Base-by-base conservation (phyloP, 192 early-diverging fungal species). In the Phlyctochytrium planicorne region DNA sequence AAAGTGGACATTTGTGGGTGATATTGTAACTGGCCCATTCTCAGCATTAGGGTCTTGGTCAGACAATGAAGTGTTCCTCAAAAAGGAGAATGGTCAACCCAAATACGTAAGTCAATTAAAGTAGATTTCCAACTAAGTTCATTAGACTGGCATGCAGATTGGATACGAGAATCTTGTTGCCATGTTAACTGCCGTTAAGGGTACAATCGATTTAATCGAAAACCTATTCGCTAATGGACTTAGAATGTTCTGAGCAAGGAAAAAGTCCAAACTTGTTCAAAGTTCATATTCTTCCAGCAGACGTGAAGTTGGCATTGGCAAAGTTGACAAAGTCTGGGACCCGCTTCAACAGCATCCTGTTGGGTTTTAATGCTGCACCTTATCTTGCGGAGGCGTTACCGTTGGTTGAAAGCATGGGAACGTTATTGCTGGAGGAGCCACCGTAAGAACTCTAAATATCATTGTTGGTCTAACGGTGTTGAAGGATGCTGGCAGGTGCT, bases 1-100 rank as follows among this genome's bases (percentile, higher is more conserved):
- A 6, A 87, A 87, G 59, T 87, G 82, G 80, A 84, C 84, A 12
- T 77, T 77, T 53, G 87, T 87, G 63, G 71, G 74, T 37, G 86
- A 87, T 59, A 70, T 85, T 16, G 63, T 80, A 2, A 53, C 73
- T 25, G 86, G 86, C 0, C 86, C 86, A 16, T 87, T 80, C 59
- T n/a, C 77, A 29, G 72, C 78, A 12, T 86, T 72, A 70, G 82
- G 84, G 20, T 20, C 68, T 14, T 78, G 84, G 34, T 56, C 66
- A 2, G 82, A 84, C 60, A 72, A 81, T 62, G 73, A 83, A 60
- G 66, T 70, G 0, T 35, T 87, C 53, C 50, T 83, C 17, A 79
- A 82, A 68, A 77, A 56, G 12, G 37, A 31, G 24, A 85, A 87
- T 57, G 82, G 75, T 34, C 33, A 32, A 16, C 72, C 68, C 60